Evolutionary conservation across 1,284 basidiomycete genomes (phyloP).

Genomic region (Irpex rosettiformis): DNA sequence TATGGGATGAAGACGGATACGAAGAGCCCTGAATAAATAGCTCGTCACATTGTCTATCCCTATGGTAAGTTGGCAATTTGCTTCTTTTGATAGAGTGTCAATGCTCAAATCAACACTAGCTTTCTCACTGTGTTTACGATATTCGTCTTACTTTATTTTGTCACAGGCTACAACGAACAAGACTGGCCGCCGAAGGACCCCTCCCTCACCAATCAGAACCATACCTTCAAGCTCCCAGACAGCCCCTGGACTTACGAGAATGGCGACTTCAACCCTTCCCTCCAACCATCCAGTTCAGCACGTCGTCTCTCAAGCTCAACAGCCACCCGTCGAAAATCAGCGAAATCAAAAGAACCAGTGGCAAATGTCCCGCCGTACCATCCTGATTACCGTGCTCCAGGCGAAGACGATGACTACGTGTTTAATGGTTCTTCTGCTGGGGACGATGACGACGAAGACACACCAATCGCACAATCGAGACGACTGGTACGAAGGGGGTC

Average conservation of each 20-base stretch:
- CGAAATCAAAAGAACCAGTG: slow-evolving; percentile 23
- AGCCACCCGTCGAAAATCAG: slow-evolving; percentile 11
- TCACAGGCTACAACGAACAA: slow-evolving; percentile 23
- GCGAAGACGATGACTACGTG: slow-evolving; percentile 21
- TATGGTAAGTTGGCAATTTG: no score
- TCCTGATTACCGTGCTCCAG: slow-evolving; percentile 55
- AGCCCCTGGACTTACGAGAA: slow-evolving; percentile 86
- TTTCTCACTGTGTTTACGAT: no score
- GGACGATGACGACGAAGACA: slow-evolving; percentile 19
- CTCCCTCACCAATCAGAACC: slow-evolving; percentile 29
- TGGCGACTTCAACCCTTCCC: slow-evolving; percentile 67
- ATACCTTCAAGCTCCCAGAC: slow-evolving; percentile 45
- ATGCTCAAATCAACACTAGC: no score
- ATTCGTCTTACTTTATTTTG: no score
- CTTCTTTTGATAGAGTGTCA: no score
- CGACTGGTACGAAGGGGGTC: slow-evolving; percentile 60
- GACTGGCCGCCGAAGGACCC: slow-evolving; percentile 63
- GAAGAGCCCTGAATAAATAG: slow-evolving; percentile 14
- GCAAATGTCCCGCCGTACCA: slow-evolving; percentile 69
- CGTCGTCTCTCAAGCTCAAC: slow-evolving; percentile 16
- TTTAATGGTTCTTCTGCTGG: slow-evolving; percentile 34
- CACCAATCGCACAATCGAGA: slow-evolving; percentile 1
- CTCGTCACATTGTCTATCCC: background rate
- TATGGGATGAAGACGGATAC: slow-evolving; percentile 8
- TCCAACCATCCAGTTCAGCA: slow-evolving; percentile 58